Conservation (phyloP, 305 asterid genomes). For the Fraxinus albicans region DNA sequence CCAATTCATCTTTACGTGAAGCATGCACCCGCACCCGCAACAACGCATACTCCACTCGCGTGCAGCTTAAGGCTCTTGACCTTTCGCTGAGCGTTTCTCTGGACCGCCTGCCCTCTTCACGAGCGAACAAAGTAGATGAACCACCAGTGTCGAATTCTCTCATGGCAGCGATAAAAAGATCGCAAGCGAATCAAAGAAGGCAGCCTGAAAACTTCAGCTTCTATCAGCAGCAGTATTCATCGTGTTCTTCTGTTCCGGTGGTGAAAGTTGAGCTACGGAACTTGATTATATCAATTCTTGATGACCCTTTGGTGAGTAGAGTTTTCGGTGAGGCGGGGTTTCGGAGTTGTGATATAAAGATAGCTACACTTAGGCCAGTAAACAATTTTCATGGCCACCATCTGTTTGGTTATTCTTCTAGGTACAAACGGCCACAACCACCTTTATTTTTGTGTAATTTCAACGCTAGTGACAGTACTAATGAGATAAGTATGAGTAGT, state of each 20-base stretch:
- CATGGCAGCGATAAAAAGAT: slow-evolving; percentile 90
- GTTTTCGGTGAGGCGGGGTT: slow-evolving; percentile 90
- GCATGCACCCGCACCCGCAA: slow-evolving; percentile 69
- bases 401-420: slow-evolving; percentile 48
- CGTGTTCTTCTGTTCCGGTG: slow-evolving; percentile 49
- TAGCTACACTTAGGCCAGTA: slow-evolving; percentile 64
- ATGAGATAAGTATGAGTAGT: slow-evolving; percentile 13
- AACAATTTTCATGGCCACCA: slow-evolving; percentile 38
- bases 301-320: slow-evolving; percentile 85
- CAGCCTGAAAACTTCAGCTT: slow-evolving; percentile 76
- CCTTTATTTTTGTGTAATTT: slow-evolving; percentile 66
- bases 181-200: slow-evolving; percentile 82
- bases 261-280: slow-evolving; percentile 87
- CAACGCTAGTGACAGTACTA: slow-evolving; percentile 8
- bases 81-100: slow-evolving; percentile 67
- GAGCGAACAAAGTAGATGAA: slow-evolving; percentile 38
- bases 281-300: slow-evolving; percentile 68
- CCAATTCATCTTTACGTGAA: slow-evolving; percentile 71
- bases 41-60: slow-evolving; percentile 59
- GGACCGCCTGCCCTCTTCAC: slow-evolving; percentile 63
- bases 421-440: slow-evolving; percentile 53
- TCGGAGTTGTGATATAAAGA: slow-evolving; percentile 70
- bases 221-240: slow-evolving; percentile 52
- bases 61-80: slow-evolving; percentile 90
- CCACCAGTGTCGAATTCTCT: slow-evolving; percentile 88